Conservation (phyloP, 1,284 basidiomycete species). For the Ceratobasidium sp. region DNA sequence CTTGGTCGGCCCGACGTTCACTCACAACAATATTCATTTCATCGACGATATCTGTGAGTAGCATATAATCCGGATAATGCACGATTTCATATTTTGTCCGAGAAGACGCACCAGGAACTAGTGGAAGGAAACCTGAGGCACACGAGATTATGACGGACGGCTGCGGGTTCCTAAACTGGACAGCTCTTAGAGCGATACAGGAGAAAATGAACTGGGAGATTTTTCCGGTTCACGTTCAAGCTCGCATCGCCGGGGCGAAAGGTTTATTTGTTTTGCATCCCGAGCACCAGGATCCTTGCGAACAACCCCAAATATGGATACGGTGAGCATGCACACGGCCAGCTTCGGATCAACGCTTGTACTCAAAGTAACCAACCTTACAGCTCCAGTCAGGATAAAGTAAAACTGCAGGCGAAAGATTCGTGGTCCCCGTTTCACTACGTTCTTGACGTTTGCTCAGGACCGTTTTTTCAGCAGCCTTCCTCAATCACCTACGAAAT, state of each 20-base stretch:
- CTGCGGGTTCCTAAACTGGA: constrained; percentile 44
- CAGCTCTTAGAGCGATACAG: constrained; percentile 43
- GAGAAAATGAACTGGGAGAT: constrained; percentile 21
- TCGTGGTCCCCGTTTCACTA: constrained; percentile 30
- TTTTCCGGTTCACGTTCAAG: constrained; percentile 45
- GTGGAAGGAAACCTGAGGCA: background rate
- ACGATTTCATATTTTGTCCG: background rate
- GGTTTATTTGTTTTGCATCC: constrained; percentile 46
- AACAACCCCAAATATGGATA: constrained; percentile 46
- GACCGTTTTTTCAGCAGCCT: background rate
- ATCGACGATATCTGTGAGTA: constrained; percentile 43
- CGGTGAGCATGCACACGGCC: constrained; percentile 18
- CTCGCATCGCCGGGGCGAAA: constrained; percentile 47
- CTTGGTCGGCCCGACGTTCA: constrained; percentile 40
- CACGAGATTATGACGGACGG: constrained; percentile 48
- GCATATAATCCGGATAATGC: background rate
- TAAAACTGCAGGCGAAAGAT: constrained; percentile 27
- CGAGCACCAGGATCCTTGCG: constrained; percentile 11
- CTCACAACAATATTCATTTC: constrained; percentile 34
- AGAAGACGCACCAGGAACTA: constrained; percentile 30
- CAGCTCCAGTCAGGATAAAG: constrained; percentile 44
- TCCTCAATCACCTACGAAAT: constrained; percentile 33
- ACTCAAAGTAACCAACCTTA: background rate
- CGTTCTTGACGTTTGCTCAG: constrained; percentile 20
- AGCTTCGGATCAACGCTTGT: background rate